Evolutionary conservation across 2,329 filamentous ascomycete species (phyloP).

Genomic region (Phoma herbarum): DNA sequence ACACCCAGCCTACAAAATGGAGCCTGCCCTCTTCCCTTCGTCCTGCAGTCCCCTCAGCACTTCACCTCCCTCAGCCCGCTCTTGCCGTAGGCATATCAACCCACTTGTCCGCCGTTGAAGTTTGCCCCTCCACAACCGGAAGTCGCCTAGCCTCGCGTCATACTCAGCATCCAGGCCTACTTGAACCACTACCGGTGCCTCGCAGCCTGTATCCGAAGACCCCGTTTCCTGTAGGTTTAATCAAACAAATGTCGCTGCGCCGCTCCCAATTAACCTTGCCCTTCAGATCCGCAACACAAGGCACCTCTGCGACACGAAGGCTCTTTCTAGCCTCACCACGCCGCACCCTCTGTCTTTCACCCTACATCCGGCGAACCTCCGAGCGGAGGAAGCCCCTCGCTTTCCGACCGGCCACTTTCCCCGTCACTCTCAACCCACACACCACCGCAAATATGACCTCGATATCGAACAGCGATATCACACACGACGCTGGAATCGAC

Average conservation of each 20-base stretch:
- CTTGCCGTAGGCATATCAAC: not conserved
- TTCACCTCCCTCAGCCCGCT: constrained; percentile 4
- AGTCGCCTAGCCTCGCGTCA: constrained; percentile 30
- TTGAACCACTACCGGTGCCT: constrained; percentile 26
- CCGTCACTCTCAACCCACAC: not conserved
- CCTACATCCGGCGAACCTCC: constrained; percentile 21
- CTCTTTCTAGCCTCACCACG: constrained; percentile 8
- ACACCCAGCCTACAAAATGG: constrained; percentile 26
- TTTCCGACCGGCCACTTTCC: constrained; percentile 11
- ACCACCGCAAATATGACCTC: constrained; percentile 36
- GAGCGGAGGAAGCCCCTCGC: constrained; percentile 22
- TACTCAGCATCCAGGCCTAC: constrained; percentile 17
- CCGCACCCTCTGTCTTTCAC: constrained; percentile 14
- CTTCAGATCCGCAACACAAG: constrained; percentile 19
- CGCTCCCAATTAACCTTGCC: constrained; percentile 29
- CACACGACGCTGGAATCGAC: constrained; percentile 37
- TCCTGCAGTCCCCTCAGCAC: constrained; percentile 10
- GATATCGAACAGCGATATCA: constrained; percentile 29
- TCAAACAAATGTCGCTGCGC: constrained; percentile 24
- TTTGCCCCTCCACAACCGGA: constrained; percentile 21
- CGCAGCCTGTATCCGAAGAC: constrained; percentile 28
- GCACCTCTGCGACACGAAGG: constrained; percentile 10
- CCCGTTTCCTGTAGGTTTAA: constrained; percentile 29
- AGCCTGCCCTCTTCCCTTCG: constrained; percentile 21
- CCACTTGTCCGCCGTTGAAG: not conserved